These are phyloP conservation scores for Globisporangium nodosum DNA, from an alignment of 352 stramenopile species.

Conservation along the genomic window DNA sequence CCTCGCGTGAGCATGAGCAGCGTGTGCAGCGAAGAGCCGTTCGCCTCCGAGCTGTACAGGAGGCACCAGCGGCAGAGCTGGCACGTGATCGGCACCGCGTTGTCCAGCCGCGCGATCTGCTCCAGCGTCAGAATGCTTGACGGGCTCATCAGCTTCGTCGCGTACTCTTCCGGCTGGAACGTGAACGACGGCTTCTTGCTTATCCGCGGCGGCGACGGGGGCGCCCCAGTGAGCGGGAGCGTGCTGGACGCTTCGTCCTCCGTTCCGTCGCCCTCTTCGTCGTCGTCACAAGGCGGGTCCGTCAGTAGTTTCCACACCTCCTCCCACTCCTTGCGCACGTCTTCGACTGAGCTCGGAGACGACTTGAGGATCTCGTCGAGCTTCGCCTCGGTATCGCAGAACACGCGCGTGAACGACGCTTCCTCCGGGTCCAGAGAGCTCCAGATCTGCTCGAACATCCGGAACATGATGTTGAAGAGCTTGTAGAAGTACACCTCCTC, in stretches of 20 bases:
- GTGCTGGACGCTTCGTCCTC: constrained; percentile 17
- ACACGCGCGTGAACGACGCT: constrained; percentile 73
- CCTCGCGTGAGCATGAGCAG: constrained; percentile 58
- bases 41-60: constrained; percentile 70
- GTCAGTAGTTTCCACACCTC: constrained; percentile 32
- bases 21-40: constrained; percentile 76
- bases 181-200: constrained; percentile 51
- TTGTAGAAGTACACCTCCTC: constrained; percentile 78
- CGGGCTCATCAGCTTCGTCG: constrained; percentile 64
- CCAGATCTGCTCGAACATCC: constrained; percentile 75
- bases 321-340: constrained; percentile 62
- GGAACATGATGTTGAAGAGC: constrained; percentile 69
- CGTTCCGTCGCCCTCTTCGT: constrained; percentile 26
- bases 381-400: constrained; percentile 65
- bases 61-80: constrained; percentile 80
- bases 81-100: constrained; percentile 66
- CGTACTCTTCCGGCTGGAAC: constrained; percentile 56
- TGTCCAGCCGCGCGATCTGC: constrained; percentile 68
- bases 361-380: constrained; percentile 68
- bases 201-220: constrained; percentile 32
- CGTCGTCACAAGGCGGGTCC: constrained; percentile 19
- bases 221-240: constrained; percentile 9
- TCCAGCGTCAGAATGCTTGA: constrained; percentile 66
- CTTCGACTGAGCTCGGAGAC: constrained; percentile 49
- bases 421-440: constrained; percentile 49